A percentile compares a stretch with the other conserved stretches of the same genome.
Evolutionary conservation across 495 filamentous ascomycete species (phyloP).

Genomic region (Lophiostoma macrostomum): DNA sequence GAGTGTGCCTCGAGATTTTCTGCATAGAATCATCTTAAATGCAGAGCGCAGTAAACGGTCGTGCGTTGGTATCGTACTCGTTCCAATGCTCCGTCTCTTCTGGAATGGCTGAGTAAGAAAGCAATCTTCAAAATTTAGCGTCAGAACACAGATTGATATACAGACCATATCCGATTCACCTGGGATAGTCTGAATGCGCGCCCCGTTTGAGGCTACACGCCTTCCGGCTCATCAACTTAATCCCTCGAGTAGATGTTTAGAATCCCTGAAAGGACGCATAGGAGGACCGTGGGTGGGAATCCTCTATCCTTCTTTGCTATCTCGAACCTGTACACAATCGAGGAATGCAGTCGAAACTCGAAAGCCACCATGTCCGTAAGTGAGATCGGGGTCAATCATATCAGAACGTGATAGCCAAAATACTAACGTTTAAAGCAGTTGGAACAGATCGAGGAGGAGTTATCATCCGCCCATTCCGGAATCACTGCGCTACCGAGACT

Average conservation of each 20-base stretch:
- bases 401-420: not conserved
- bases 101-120: not conserved
- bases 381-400: not conserved
- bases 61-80: no score
- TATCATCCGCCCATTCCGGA: not conserved
- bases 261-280: constrained; percentile 3
- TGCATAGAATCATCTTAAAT: no score
- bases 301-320: not conserved
- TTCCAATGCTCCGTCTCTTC: no score
- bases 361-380: not conserved
- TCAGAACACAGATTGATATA: constrained; percentile 12
- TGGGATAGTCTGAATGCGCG: constrained; percentile 7
- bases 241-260: constrained; percentile 1
- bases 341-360: not conserved
- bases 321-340: not conserved
- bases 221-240: constrained; percentile 17
- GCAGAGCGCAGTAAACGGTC: no score
- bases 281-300: not conserved
- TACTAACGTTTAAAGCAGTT: not conserved
- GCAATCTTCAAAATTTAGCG: not conserved
- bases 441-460: constrained; percentile 1
- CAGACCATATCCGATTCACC: constrained; percentile 4
- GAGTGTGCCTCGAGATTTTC: not conserved
- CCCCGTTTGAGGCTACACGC: constrained; percentile 2
- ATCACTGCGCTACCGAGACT: constrained; percentile 18